Conservation (phyloP, 2,329 filamentous ascomycete genomes). For the Cytospora piceae region DNA sequence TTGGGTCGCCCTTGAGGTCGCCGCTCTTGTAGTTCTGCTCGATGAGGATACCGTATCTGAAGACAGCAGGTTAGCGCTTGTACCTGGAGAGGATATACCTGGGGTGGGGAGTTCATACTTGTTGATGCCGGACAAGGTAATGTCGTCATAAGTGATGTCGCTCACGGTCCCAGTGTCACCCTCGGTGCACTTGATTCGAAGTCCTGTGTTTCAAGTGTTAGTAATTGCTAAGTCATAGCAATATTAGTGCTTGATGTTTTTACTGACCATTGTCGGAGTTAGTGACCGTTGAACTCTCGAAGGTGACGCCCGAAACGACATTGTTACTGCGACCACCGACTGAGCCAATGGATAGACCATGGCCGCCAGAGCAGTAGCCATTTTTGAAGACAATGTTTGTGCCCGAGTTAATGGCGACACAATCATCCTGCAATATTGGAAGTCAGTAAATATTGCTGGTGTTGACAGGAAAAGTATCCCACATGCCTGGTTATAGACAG, state of each 20-base stretch:
- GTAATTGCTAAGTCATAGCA: background rate
- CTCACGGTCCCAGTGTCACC: constrained; percentile 50
- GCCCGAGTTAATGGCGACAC: constrained; percentile 61
- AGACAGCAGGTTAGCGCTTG: background rate
- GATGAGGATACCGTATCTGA: constrained; percentile 44
- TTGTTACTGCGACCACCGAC: constrained; percentile 55
- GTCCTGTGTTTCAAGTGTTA: constrained; percentile 27
- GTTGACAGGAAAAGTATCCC: too few relatives aligned
- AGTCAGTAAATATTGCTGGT: too few relatives aligned
- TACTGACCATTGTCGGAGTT: constrained; percentile 55
- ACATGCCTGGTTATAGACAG: constrained; percentile 55
- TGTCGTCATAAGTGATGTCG: constrained; percentile 37
- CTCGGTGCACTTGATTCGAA: constrained; percentile 54
- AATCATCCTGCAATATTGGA: constrained; percentile 50
- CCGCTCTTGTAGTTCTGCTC: constrained; percentile 45
- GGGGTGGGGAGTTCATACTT: constrained; percentile 7
- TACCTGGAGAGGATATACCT: background rate
- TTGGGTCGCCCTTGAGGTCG: constrained; percentile 47
- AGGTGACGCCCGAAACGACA: constrained; percentile 53
- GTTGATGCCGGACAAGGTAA: constrained; percentile 27
- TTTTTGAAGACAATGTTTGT: constrained; percentile 52
- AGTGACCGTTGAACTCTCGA: constrained; percentile 51
- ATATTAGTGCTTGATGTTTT: background rate
- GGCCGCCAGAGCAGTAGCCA: constrained; percentile 49
- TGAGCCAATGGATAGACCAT: constrained; percentile 48